Conservation (phyloP, 2,329 filamentous ascomycete genomes). For the Aspergillus spinulosporus region DNA sequence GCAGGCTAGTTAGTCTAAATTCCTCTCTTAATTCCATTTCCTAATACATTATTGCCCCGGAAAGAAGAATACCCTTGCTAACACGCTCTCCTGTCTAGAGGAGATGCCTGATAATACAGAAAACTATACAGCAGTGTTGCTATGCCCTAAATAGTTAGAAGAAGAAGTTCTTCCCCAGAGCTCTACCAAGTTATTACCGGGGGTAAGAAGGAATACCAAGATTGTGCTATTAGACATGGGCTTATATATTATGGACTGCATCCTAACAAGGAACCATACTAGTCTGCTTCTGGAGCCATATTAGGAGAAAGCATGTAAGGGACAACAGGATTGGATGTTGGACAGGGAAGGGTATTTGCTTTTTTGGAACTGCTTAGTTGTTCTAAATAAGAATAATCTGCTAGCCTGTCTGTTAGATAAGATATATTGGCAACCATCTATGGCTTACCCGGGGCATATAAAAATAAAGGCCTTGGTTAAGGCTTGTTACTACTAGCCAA, state of each 20-base stretch:
- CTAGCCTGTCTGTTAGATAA: background rate
- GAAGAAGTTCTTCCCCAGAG: background rate
- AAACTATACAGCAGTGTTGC: background rate
- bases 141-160: background rate
- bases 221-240: background rate
- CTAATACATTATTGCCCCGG: constrained; percentile 19
- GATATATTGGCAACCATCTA: background rate
- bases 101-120: background rate
- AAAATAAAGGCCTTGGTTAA: background rate
- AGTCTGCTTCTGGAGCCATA: background rate
- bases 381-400: background rate
- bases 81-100: background rate
- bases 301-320: background rate
- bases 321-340: background rate
- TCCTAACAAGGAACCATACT: background rate
- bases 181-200: too few relatives aligned
- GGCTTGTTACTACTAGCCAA: background rate
- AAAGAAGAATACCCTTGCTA: background rate
- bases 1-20: constrained; percentile 15
- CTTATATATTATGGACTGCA: background rate
- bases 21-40: constrained; percentile 17
- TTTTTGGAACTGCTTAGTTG: background rate
- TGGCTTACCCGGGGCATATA: background rate
- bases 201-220: background rate
- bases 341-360: background rate